A percentile compares a stretch with the other conserved stretches of the same genome.
These are phyloP conservation scores for Aspergillus wentii DNA, from an alignment of 495 filamentous ascomycete genomes.

Conservation along the genomic window DNA sequence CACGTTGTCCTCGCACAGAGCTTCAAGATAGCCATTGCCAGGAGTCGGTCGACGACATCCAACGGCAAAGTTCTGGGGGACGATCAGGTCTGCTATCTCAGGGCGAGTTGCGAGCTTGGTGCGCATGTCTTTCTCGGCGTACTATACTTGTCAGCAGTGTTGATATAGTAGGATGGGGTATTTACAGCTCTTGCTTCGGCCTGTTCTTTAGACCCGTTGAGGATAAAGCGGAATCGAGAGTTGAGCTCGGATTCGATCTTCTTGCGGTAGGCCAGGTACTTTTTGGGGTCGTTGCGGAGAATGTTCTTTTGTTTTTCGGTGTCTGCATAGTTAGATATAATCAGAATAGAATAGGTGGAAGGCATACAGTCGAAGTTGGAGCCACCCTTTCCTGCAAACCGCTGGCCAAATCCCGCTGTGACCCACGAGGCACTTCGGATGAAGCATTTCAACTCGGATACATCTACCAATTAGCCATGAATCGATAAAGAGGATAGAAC, in stretches of 20 bases:
- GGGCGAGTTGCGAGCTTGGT: not conserved
- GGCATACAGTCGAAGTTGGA: conserved; percentile 10
- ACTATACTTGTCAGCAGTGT: not conserved
- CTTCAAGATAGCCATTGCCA: conserved; percentile 32
- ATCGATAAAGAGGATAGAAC: conserved; percentile 5
- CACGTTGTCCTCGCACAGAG: conserved; percentile 39
- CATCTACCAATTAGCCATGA: no score
- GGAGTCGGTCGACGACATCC: conserved; percentile 40
- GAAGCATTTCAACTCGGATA: conserved; percentile 24
- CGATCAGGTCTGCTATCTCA: conserved; percentile 9
- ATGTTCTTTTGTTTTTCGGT: conserved; percentile 28
- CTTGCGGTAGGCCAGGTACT: conserved; percentile 29
- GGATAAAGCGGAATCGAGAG: conserved; percentile 24
- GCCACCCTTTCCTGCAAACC: conserved; percentile 10
- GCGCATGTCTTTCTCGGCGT: not conserved
- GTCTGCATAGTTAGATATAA: conserved; percentile 1
- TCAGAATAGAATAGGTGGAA: not conserved
- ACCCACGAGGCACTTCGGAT: conserved; percentile 18
- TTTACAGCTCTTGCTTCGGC: not conserved
- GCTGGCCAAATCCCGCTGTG: conserved; percentile 7
- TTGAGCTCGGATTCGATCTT: conserved; percentile 35
- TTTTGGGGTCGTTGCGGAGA: conserved; percentile 14
- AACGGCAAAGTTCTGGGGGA: conserved; percentile 15
- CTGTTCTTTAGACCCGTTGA: conserved; percentile 5
- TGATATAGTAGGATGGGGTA: not conserved